These are phyloP conservation scores for Passalora sequoiae DNA, from an alignment of 2,329 filamentous ascomycete species.

Conservation along the genomic window DNA sequence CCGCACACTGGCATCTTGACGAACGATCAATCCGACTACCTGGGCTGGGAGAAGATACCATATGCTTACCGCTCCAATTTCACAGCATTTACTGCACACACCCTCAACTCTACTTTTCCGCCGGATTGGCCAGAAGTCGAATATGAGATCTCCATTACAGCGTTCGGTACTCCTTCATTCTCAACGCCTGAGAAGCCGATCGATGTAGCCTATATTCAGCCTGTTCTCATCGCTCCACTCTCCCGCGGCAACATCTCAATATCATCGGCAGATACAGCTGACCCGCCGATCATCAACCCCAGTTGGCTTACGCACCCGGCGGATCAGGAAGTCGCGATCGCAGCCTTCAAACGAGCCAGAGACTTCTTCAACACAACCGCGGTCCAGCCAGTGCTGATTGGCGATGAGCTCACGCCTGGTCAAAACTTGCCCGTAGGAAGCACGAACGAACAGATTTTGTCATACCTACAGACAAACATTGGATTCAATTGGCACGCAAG, in stretches of 20 bases:
- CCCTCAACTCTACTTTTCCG: conserved; percentile 5
- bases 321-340: conserved; percentile 33
- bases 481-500: conserved; percentile 10
- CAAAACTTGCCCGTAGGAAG: conserved; percentile 7
- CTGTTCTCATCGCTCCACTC: conserved; percentile 24
- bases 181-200: not conserved
- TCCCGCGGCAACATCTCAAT: conserved; percentile 37
- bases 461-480: conserved; percentile 2
- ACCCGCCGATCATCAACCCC: conserved; percentile 33
- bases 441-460: conserved; percentile 10
- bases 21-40: conserved; percentile 9
- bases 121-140: conserved; percentile 16
- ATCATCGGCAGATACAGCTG: conserved; percentile 23
- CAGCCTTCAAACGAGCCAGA: conserved; percentile 31
- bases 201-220: not conserved
- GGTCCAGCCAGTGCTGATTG: conserved; percentile 24
- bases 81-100: not conserved
- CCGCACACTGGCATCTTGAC: conserved; percentile 11
- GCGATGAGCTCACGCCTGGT: conserved; percentile 15
- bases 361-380: conserved; percentile 24
- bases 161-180: conserved; percentile 2
- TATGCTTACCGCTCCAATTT: conserved; percentile 1
- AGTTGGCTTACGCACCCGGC: conserved; percentile 33
- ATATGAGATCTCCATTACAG: conserved; percentile 14
- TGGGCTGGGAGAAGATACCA: conserved; percentile 14